These are phyloP conservation scores for Linum trigynum DNA, from an alignment of 345 rosid species.

Conservation along the genomic window DNA sequence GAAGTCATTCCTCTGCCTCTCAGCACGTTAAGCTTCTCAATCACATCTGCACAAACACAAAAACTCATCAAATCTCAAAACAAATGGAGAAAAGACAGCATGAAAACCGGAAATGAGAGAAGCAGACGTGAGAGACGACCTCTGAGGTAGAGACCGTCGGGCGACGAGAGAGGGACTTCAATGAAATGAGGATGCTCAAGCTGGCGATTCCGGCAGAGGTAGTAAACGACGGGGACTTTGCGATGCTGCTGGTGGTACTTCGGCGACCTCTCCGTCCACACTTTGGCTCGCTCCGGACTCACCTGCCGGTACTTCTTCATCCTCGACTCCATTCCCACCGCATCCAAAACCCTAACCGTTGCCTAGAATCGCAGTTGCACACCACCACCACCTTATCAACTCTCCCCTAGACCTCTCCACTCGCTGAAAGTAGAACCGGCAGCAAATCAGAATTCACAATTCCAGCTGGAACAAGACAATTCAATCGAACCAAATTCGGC, in stretches of 20 bases:
- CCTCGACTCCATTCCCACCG: constrained; percentile 45
- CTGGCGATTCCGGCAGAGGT: constrained; percentile 77
- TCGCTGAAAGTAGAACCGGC: not conserved
- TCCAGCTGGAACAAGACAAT: not conserved
- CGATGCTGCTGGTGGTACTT: constrained; percentile 55
- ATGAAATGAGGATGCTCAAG: constrained; percentile 99
- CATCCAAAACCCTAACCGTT: constrained; percentile 13
- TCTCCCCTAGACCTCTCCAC: too few species aligned
- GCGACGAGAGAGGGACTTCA: constrained; percentile 68
- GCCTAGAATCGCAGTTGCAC: not conserved
- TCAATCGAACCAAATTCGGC: not conserved
- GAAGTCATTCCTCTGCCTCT: constrained; percentile 95
- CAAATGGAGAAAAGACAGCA: not conserved
- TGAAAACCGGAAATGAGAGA: not conserved
- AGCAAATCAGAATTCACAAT: not conserved
- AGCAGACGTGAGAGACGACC: constrained; percentile 30
- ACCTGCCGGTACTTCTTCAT: constrained; percentile 71
- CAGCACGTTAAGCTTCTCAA: constrained; percentile 73
- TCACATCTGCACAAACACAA: constrained; percentile 46
- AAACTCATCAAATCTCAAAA: not conserved
- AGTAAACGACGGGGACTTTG: constrained; percentile 81
- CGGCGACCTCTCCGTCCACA: constrained; percentile 92
- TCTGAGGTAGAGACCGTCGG: constrained; percentile 64
- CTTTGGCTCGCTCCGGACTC: constrained; percentile 92
- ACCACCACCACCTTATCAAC: too few species aligned